Evolutionary conservation across 2,329 filamentous ascomycete genomes (phyloP).

Genomic region (Dactylellina leptospora): DNA sequence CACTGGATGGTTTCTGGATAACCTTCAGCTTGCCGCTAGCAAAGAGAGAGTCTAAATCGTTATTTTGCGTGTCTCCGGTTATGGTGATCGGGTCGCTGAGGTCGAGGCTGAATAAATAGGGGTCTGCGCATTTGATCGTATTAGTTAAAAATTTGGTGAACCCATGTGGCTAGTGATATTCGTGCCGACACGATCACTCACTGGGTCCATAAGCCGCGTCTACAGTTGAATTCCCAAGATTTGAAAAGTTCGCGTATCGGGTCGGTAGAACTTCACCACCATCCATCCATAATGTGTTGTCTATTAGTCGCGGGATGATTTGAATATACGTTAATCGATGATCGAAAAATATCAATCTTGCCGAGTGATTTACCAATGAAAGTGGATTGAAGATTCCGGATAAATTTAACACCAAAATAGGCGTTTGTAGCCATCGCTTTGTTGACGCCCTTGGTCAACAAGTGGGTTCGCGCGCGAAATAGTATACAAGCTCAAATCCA

Average conservation of each 20-base stretch:
- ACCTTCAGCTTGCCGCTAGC: conserved; percentile 18
- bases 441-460: too few relatives aligned
- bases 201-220: conserved; percentile 18
- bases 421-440: conserved; percentile 6
- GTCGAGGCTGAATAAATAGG: conserved; percentile 31
- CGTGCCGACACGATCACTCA: background rate
- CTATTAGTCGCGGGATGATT: background rate
- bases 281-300: conserved; percentile 32
- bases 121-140: conserved; percentile 10
- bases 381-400: conserved; percentile 29
- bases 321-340: background rate
- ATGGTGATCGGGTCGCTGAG: conserved; percentile 11
- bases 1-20: conserved; percentile 9
- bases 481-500: too few relatives aligned
- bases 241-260: conserved; percentile 15
- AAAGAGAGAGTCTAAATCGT: conserved; percentile 14
- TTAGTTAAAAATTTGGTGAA: background rate
- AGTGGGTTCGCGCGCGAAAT: too few relatives aligned
- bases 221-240: conserved; percentile 30
- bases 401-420: conserved; percentile 33
- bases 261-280: conserved; percentile 28
- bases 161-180: background rate
- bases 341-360: background rate
- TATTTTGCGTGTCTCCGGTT: conserved; percentile 7
- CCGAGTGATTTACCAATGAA: conserved; percentile 18